A percentile compares a stretch with the other conserved stretches of the same genome.
These are phyloP conservation scores for Xylaria bambusicola DNA, from an alignment of 495 filamentous ascomycete genomes.

Conservation along the genomic window DNA sequence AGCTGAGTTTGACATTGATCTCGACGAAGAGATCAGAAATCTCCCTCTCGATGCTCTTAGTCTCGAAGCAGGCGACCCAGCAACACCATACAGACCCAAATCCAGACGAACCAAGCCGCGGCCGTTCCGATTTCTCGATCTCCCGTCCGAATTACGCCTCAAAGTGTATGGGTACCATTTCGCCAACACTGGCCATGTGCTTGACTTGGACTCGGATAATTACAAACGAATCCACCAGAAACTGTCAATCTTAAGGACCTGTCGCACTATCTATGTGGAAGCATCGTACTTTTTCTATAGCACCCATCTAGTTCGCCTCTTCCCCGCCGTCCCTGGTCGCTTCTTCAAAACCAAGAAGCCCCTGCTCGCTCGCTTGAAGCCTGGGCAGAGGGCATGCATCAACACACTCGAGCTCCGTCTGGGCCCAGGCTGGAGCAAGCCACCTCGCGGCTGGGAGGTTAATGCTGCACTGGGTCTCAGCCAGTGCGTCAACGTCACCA, in stretches of 20 bases:
- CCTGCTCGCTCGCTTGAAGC: conserved; percentile 64
- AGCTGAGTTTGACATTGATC: conserved; percentile 39
- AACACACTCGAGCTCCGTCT: conserved; percentile 74
- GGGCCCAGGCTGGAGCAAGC: conserved; percentile 77
- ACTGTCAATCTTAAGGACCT: conserved; percentile 64
- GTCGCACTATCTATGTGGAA: conserved; percentile 67
- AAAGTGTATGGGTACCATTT: conserved; percentile 70
- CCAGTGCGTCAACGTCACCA: conserved; percentile 61
- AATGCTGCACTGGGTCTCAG: conserved; percentile 64
- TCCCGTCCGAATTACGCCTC: conserved; percentile 75
- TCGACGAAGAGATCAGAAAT: conserved; percentile 31
- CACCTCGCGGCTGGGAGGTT: conserved; percentile 73
- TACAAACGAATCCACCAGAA: conserved; percentile 56
- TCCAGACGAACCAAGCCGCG: conserved; percentile 27
- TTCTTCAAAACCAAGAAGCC: conserved; percentile 64
- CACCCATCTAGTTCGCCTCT: conserved; percentile 74
- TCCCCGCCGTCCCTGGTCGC: conserved; percentile 69
- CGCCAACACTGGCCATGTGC: conserved; percentile 47
- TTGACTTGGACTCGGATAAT: conserved; percentile 73
- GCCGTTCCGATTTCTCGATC: conserved; percentile 72
- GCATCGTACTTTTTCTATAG: conserved; percentile 75
- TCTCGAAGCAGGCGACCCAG: conserved; percentile 29
- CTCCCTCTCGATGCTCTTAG: conserved; percentile 37
- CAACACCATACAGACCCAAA: conserved; percentile 18
- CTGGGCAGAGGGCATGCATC: conserved; percentile 65